phyloP scores from a whole-genome alignment of 768 basidiomycete species.

The Mrakia frigida region DNA sequence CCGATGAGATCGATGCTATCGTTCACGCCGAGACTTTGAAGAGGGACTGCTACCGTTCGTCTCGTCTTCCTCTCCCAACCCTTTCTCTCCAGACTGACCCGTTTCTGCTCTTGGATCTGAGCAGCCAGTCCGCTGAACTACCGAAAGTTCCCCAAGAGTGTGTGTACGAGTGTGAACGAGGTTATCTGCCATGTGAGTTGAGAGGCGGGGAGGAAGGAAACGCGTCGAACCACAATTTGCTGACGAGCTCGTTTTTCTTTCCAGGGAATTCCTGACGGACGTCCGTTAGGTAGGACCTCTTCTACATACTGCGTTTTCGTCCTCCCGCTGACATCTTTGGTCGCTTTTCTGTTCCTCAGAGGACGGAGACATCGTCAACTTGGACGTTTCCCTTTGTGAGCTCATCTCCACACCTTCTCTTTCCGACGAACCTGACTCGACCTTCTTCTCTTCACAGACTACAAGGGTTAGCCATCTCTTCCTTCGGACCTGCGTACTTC shows the following conservation, averaged over 20 bases:
- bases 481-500: not conserved
- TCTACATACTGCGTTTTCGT: too few relatives aligned
- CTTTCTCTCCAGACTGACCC: not conserved
- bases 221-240: not conserved
- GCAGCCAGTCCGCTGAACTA: constrained; percentile 80
- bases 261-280: constrained; percentile 76
- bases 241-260: not conserved
- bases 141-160: constrained; percentile 83
- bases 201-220: not conserved
- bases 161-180: constrained; percentile 95
- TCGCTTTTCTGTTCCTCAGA: constrained; percentile 54
- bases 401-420: not conserved
- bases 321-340: not conserved
- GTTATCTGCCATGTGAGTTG: constrained; percentile 71
- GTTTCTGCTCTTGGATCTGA: not conserved
- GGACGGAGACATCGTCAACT: constrained; percentile 95
- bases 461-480: constrained; percentile 35
- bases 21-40: constrained; percentile 89
- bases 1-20: constrained; percentile 88
- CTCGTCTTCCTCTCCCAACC: not conserved
- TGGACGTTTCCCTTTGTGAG: constrained; percentile 52
- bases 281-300: constrained; percentile 35
- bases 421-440: not conserved
- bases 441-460: constrained; percentile 29
- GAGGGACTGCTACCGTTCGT: constrained; percentile 69